A percentile compares a stretch with the other conserved stretches of the same genome.
Evolutionary conservation across 2,329 filamentous ascomycete species (phyloP).

Genomic region (Neofusicoccum laricinum): DNA sequence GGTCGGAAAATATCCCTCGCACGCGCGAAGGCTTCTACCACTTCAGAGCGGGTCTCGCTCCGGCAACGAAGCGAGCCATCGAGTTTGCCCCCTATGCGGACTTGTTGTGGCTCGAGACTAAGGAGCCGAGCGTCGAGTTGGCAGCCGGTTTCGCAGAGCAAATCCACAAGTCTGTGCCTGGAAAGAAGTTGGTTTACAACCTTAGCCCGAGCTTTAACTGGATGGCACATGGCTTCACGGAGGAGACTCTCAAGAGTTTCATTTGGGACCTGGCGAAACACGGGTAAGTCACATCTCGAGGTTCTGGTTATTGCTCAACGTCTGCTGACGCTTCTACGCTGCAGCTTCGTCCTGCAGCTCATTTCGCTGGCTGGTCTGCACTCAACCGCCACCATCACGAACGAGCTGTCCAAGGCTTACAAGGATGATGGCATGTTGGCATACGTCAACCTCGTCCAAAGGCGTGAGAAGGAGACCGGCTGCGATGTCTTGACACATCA

Average conservation of each 20-base stretch:
- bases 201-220: slow-evolving; percentile 97
- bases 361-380: slow-evolving; percentile 65
- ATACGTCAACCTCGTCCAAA: slow-evolving; percentile 92
- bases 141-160: slow-evolving; percentile 71
- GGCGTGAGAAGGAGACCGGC: slow-evolving; percentile 82
- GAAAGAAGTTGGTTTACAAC: slow-evolving; percentile 94
- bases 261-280: slow-evolving; percentile 87
- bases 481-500: slow-evolving; percentile 95
- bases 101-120: slow-evolving; percentile 95
- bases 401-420: slow-evolving; percentile 77
- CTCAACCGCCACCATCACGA: slow-evolving; percentile 60
- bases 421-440: slow-evolving; percentile 93
- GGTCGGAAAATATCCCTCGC: slow-evolving; percentile 87
- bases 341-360: slow-evolving; percentile 60
- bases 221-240: slow-evolving; percentile 90
- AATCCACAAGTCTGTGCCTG: slow-evolving; percentile 67
- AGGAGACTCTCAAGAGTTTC: slow-evolving; percentile 80
- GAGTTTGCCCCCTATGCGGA: slow-evolving; percentile 91
- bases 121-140: slow-evolving; percentile 77
- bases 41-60: slow-evolving; percentile 76
- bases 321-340: slow-evolving; percentile 37
- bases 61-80: slow-evolving; percentile 89
- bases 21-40: slow-evolving; percentile 95
- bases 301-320: slow-evolving; percentile 50
- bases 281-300: slow-evolving; percentile 66